phyloP scores from a whole-genome alignment of 371 early-diverging fungal species.

The Mortierella sp. region DNA sequence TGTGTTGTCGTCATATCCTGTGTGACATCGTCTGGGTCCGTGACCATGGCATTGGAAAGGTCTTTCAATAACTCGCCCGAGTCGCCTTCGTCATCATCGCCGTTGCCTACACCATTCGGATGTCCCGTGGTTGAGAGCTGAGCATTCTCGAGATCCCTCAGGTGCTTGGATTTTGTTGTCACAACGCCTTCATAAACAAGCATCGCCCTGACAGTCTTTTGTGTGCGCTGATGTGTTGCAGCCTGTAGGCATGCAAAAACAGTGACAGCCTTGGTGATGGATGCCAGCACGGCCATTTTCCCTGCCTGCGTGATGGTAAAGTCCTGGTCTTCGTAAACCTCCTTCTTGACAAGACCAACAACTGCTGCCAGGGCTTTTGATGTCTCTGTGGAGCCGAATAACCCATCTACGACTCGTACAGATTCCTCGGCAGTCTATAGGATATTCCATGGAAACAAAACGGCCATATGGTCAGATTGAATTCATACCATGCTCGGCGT shows the following conservation, averaged over 20 bases:
- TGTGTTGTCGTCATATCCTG: constrained; percentile 52
- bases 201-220: constrained; percentile 60
- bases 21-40: constrained; percentile 50
- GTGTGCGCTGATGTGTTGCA: constrained; percentile 72
- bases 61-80: constrained; percentile 39
- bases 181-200: constrained; percentile 67
- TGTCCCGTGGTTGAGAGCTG: constrained; percentile 5
- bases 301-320: constrained; percentile 71
- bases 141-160: constrained; percentile 28
- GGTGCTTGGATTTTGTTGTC: constrained; percentile 52
- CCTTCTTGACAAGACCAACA: constrained; percentile 80
- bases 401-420: constrained; percentile 88
- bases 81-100: constrained; percentile 28
- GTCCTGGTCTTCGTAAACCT: constrained; percentile 76
- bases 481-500: not conserved
- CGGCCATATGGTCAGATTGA: not conserved
- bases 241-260: constrained; percentile 89
- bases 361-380: constrained; percentile 88
- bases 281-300: constrained; percentile 75
- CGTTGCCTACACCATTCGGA: not conserved
- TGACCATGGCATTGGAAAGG: constrained; percentile 42
- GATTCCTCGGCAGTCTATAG: constrained; percentile 85
- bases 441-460: not conserved
- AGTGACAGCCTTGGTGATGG: constrained; percentile 82
- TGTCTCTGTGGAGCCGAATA: constrained; percentile 93